Conservation (phyloP, 176 grass and related monocot genomes). For the Carex scoparia region DNA sequence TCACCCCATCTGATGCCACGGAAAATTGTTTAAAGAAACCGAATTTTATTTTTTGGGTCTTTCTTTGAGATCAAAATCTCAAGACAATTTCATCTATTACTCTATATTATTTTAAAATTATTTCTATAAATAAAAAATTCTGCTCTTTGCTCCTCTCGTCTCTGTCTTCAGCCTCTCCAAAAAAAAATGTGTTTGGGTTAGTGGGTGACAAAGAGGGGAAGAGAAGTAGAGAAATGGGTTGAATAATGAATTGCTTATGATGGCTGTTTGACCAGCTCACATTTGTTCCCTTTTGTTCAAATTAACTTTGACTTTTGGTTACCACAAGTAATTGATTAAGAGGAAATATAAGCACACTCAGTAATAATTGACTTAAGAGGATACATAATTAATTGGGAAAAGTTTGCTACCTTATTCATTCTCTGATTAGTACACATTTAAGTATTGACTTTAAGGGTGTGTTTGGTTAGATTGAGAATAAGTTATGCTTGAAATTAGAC, state of each 20-base stretch:
- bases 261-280: constrained; percentile 11
- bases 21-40: too few relatives aligned
- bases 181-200: constrained; percentile 15
- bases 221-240: neutral
- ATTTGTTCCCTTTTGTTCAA: neutral
- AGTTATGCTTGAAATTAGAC: too few relatives aligned
- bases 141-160: neutral
- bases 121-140: too few relatives aligned
- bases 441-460: too few relatives aligned
- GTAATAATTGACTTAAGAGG: neutral
- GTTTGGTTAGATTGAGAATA: too few relatives aligned
- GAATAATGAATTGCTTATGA: constrained; percentile 22
- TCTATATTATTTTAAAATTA: too few relatives aligned
- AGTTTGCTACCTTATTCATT: neutral
- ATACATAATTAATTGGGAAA: neutral
- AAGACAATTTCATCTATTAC: too few relatives aligned
- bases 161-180: neutral
- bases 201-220: constrained; percentile 24
- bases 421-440: too few relatives aligned
- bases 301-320: constrained; percentile 10
- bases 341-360: too few relatives aligned
- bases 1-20: too few relatives aligned
- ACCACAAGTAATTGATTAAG: neutral
- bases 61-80: too few relatives aligned
- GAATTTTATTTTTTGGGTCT: too few relatives aligned